Base-by-base conservation (phyloP, 1,139 yeast genomes). In the Saccharomycopsis phalli region DNA sequence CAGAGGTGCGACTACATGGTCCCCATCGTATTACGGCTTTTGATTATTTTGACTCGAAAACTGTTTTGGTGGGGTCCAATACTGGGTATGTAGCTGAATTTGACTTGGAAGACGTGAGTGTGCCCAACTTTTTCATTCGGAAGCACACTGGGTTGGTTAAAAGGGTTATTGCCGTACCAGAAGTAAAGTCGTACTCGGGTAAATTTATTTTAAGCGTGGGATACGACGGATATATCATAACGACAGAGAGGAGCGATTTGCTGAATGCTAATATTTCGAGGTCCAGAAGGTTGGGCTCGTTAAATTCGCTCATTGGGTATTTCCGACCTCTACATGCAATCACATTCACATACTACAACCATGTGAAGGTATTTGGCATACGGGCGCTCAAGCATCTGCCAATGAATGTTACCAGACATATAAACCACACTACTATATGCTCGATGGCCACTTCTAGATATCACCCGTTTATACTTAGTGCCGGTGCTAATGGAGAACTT, bases 41-140 rank as follows among this genome's bases (percentile, higher is more conserved):
- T 49, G 81, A 76, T 50, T 77, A 77, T 63, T 48, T 76, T 8
- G 69, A 74, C 4, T 53, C 65, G 3, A 62, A 66, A 2, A 62
- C 60, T 6, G 52, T 86, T 1, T 53, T 80, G 1, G 74, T 76
- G 25, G 95, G 94, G 0, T 68, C 78, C 5, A 59, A 67, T 1
- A 72, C 74, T 43, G 96, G 96, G 0, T 65, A 64, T 28, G 58
- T 86, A 5, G 79, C 78, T 0, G 93, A 82, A 52, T 79, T 71
- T 51, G 64, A 70, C 22, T 53, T 81, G 1, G 41, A 52, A 1
- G 56, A 59, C 3, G 37, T 50, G 0, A 49, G 47, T 3, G 44
- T 39, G 16, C 87, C 87, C 0, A 71, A 79, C 0, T 78, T 60
- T 34, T 53, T 63, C 25, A 51, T 54, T 20, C 68, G 69, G 13